Evolutionary conservation across 805 yeast species (phyloP).

Genomic region (Myxozyma udenii): DNA sequence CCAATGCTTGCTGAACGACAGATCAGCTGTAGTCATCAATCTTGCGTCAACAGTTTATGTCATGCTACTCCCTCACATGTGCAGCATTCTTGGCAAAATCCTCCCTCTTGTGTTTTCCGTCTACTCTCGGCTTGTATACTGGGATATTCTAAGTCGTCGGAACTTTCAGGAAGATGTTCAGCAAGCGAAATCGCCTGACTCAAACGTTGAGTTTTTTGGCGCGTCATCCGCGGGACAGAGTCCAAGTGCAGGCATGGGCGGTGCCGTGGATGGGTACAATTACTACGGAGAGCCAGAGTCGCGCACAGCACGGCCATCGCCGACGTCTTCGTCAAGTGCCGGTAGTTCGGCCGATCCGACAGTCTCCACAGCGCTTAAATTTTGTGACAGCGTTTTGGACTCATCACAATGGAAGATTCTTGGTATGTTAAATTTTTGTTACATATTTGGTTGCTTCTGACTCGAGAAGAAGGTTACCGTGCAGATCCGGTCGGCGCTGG

Average conservation of each 20-base stretch:
- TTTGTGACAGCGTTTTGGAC: too few relatives aligned
- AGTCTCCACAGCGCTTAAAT: too few relatives aligned
- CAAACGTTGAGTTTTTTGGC: too few relatives aligned
- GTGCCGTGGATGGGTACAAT: background rate
- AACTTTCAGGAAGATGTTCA: conserved; percentile 10
- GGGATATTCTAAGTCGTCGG: conserved; percentile 34
- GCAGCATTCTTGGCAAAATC: conserved; percentile 37
- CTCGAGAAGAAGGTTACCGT: conserved; percentile 4
- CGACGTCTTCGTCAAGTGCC: conserved; percentile 1
- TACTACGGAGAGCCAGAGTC: background rate
- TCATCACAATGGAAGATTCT: too few relatives aligned
- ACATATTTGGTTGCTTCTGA: too few relatives aligned
- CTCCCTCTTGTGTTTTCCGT: conserved; percentile 47
- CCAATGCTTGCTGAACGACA: conserved; percentile 44
- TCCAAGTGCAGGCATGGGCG: too few relatives aligned
- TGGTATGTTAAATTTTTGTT: too few relatives aligned
- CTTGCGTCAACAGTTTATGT: conserved; percentile 41
- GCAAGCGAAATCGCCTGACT: too few relatives aligned
- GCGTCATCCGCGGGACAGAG: too few relatives aligned
- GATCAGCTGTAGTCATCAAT: conserved; percentile 42
- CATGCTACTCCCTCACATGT: conserved; percentile 49
- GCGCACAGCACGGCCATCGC: background rate
- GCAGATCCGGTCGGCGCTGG: conserved; percentile 17
- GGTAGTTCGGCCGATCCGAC: too few relatives aligned
- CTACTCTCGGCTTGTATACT: conserved; percentile 46